phyloP scores from a whole-genome alignment of 495 filamentous ascomycete genomes.

The Aspergillus haitiensis region DNA sequence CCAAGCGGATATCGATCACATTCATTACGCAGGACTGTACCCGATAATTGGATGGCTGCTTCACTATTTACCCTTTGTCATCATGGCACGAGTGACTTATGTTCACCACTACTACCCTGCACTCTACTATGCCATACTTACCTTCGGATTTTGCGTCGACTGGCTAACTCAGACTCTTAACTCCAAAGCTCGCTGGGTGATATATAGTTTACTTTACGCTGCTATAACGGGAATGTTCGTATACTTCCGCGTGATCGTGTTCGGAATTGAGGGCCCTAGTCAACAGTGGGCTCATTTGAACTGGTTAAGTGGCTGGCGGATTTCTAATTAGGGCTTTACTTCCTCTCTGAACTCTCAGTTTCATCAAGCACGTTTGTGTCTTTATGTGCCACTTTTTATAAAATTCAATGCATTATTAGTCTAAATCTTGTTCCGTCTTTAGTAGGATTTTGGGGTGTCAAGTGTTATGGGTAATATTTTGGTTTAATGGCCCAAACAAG shows the following conservation, averaged over 20 bases:
- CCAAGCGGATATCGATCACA: constrained; percentile 77
- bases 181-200: constrained; percentile 55
- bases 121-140: constrained; percentile 95
- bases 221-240: constrained; percentile 76
- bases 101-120: constrained; percentile 99
- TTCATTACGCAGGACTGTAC: constrained; percentile 91
- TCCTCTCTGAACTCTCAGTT: not conserved
- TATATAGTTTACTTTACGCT: constrained; percentile 72
- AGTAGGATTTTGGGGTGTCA: no score
- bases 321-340: constrained; percentile 41
- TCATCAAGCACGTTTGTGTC: not conserved
- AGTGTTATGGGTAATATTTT: not conserved
- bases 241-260: constrained; percentile 91
- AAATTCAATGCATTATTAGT: constrained; percentile 5
- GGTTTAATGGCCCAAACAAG: no score
- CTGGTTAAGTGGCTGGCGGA: constrained; percentile 71
- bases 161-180: constrained; percentile 68
- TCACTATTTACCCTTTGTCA: constrained; percentile 92
- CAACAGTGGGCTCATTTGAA: constrained; percentile 87
- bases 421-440: not conserved
- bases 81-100: constrained; percentile 98
- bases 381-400: not conserved
- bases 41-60: constrained; percentile 92
- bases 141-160: constrained; percentile 84
- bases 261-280: constrained; percentile 86